These are phyloP conservation scores for Tagetes erecta DNA, from an alignment of 129 eudicot genomes.

Conservation along the genomic window DNA sequence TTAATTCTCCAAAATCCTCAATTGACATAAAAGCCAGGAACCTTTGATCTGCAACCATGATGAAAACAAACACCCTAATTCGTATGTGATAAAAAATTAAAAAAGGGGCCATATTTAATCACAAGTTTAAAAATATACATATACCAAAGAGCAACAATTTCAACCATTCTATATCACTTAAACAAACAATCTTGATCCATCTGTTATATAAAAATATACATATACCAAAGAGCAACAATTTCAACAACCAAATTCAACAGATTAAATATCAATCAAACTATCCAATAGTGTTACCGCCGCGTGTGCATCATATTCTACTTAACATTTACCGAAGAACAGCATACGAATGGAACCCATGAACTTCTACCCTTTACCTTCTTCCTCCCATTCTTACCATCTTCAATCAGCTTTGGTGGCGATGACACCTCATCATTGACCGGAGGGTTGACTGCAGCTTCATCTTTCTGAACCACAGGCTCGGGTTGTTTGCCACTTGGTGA, in stretches of 20 bases:
- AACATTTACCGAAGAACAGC: conserved; percentile 75
- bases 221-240: conserved; percentile 22
- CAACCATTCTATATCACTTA: conserved; percentile 27
- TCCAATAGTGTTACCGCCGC: conserved; percentile 6
- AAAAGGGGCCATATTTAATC: not conserved
- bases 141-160: conserved; percentile 22
- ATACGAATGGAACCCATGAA: conserved; percentile 78
- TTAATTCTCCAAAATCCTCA: no score
- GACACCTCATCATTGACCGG: conserved; percentile 46
- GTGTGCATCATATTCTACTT: conserved; percentile 24
- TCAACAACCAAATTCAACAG: conserved; percentile 13
- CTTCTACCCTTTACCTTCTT: conserved; percentile 57
- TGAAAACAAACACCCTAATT: no score
- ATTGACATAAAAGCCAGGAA: no score
- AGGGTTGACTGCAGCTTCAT: conserved; percentile 33
- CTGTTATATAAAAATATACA: conserved; percentile 32
- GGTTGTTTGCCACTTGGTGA: conserved; percentile 45
- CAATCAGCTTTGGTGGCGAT: conserved; percentile 67
- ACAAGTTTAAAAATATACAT: conserved; percentile 20
- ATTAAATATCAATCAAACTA: conserved; percentile 5
- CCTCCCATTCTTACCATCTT: conserved; percentile 65
- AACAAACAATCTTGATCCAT: conserved; percentile 25
- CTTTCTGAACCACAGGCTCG: conserved; percentile 30
- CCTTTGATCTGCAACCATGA: no score
- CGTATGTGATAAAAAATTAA: no score